phyloP scores from a whole-genome alignment of 2,329 filamentous ascomycete genomes.

The Helotiales sp. region DNA sequence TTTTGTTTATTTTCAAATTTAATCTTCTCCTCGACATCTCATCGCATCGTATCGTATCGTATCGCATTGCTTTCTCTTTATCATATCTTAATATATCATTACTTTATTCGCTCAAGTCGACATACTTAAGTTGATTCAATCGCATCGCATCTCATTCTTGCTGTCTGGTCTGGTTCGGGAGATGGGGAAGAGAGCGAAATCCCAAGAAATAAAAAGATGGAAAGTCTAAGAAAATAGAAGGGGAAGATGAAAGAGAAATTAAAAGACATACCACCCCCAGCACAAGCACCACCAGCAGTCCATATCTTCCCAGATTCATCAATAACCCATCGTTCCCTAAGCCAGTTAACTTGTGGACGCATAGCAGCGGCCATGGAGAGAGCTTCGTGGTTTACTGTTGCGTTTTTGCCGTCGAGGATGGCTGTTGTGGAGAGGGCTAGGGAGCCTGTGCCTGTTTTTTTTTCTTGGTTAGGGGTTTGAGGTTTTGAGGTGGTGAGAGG shows the following conservation, averaged over 20 bases:
- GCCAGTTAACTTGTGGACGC: conserved; percentile 44
- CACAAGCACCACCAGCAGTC: conserved; percentile 43
- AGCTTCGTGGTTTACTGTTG: conserved; percentile 41
- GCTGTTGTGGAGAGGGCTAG: conserved; percentile 35
- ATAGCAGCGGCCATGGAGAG: conserved; percentile 31
- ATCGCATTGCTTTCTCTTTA: not conserved
- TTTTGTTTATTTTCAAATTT: conserved; percentile 29
- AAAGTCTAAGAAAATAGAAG: not conserved
- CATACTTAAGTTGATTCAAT: too few species aligned
- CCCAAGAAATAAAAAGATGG: not conserved
- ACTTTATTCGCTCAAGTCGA: too few species aligned
- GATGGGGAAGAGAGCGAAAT: too few species aligned
- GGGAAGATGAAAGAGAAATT: not conserved
- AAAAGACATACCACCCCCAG: not conserved
- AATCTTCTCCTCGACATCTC: not conserved
- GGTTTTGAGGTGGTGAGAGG: not conserved
- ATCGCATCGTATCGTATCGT: too few species aligned
- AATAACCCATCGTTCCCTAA: conserved; percentile 42
- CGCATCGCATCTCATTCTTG: too few species aligned
- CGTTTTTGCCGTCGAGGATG: conserved; percentile 41
- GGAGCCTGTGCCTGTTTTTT: conserved; percentile 31
- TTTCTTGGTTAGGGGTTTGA: not conserved
- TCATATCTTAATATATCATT: not conserved
- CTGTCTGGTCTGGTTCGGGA: too few species aligned
- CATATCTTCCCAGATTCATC: conserved; percentile 42